Base-by-base conservation (phyloP, 73 alveolate genomes). In the Durusdinium trenchii region DNA sequence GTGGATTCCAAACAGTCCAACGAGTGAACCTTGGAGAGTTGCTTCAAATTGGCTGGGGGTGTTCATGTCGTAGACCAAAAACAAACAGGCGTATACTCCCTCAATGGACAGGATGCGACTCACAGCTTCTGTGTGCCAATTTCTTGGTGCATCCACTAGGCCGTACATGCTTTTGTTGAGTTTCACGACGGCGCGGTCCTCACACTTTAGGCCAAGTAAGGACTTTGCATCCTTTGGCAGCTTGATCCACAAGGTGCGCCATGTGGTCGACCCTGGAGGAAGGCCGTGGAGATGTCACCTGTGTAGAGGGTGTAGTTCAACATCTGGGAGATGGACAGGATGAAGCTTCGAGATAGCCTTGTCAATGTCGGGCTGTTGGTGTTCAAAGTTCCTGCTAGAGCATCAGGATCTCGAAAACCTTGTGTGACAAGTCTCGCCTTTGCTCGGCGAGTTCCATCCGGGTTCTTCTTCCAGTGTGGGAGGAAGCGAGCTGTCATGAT, bases 111-210 rank as follows among this genome's bases (percentile, higher is more conserved):
- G 43, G 46, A 67, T 67, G 30, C 81, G 30, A 4, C 1, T 2
- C 10, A 45, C n/a, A 42, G 89, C 89, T 16, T 42, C 89, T 23
- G 40, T 62, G 20, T 6, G 45, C 89, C 89, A 79, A 43, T 57
- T 62, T 28, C 89, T 32, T 3, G 89, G 89, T 3, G 89, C 64
- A 46, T 79, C 89, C 30, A 57, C 40, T 4, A 79, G 62, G 26
- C 89, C 89, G 26, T 46, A 79, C 89, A 79, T 79, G 89, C 64
- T 32, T n/a, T 79, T 79, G 42, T 26, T 26, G 45, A 79, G 64
- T 30, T 79, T 79, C 89, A 79, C 45, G 36, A 71, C 2, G 35
- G 9, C 40, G 1, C 84, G 51, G 40, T 67, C 46, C 6, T 45
- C 81, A 5, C 3, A 12, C 7, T 47, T 23, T 2, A 71, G 84